phyloP scores from a whole-genome alignment of 2,329 filamentous ascomycete species.

The Fusarium sp. region DNA sequence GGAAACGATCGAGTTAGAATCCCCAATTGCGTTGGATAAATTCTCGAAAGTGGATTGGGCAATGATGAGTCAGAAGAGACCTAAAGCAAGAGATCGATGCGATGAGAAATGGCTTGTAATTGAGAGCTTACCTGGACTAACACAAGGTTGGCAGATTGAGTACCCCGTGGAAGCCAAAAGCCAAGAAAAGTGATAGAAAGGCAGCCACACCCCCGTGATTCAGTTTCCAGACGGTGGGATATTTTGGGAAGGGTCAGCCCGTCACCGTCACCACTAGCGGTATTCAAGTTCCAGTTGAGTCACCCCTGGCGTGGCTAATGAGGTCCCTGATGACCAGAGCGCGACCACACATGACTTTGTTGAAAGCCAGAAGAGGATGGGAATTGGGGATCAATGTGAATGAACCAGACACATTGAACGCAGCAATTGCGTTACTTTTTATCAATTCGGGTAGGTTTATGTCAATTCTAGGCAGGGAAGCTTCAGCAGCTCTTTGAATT shows the following conservation, averaged over 20 bases:
- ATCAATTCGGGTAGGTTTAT: constrained; percentile 3
- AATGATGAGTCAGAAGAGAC: constrained; percentile 13
- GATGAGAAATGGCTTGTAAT: constrained; percentile 27
- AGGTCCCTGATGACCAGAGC: constrained; percentile 43
- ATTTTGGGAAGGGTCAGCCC: constrained; percentile 46
- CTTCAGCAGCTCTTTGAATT: background rate
- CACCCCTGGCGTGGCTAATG: constrained; percentile 38
- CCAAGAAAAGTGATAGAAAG: constrained; percentile 1
- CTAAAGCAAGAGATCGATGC: background rate
- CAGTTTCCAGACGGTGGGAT: constrained; percentile 40
- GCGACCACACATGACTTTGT: constrained; percentile 38
- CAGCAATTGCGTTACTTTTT: constrained; percentile 6
- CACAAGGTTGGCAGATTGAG: constrained; percentile 1
- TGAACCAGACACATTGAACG: background rate
- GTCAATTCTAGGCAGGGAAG: constrained; percentile 5
- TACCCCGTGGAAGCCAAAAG: background rate
- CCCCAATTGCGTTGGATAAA: constrained; percentile 11
- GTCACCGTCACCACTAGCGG: constrained; percentile 14
- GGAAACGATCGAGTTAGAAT: constrained; percentile 7
- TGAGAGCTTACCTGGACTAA: constrained; percentile 19
- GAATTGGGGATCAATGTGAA: constrained; percentile 12
- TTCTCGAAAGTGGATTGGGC: constrained; percentile 1
- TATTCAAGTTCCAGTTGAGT: constrained; percentile 8
- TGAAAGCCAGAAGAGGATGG: constrained; percentile 8
- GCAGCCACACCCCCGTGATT: constrained; percentile 28